A percentile compares a stretch with the other conserved stretches of the same genome.
phyloP scores from a whole-genome alignment of 495 filamentous ascomycete species.

The Neurospora africana region DNA sequence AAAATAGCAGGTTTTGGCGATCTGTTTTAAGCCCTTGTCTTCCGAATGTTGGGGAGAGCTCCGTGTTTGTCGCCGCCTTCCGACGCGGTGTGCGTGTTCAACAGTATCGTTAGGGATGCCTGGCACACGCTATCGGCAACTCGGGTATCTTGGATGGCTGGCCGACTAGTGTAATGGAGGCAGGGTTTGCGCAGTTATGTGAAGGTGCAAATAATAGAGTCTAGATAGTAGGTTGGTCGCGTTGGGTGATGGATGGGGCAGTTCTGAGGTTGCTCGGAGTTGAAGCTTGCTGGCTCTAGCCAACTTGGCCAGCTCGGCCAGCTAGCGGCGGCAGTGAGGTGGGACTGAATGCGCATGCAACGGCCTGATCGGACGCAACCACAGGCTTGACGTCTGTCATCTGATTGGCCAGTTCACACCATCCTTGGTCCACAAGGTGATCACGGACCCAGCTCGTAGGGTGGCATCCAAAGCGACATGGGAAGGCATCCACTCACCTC shows the following conservation, averaged over 20 bases:
- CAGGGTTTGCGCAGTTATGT: not conserved
- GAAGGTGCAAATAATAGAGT: not conserved
- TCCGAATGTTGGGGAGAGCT: not conserved
- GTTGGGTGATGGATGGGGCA: not conserved
- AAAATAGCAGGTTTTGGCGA: not conserved
- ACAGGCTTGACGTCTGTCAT: not conserved
- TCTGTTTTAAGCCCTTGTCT: not conserved
- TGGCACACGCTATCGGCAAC: not conserved
- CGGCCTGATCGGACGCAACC: not conserved
- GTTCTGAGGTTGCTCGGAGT: not conserved
- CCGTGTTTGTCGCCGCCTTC: not conserved
- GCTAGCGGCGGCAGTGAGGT: not conserved
- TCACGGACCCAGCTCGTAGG: slow-evolving; percentile 13
- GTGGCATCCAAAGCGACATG: slow-evolving; percentile 4
- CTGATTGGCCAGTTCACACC: slow-evolving; percentile 1
- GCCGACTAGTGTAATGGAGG: not conserved
- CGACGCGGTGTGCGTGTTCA: not conserved
- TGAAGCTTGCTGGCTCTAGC: not conserved
- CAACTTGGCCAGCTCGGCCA: not conserved
- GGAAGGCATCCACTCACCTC: not conserved
- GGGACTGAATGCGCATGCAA: not conserved
- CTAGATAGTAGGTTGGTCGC: not conserved
- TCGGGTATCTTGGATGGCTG: not conserved
- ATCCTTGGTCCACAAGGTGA: slow-evolving; percentile 4
- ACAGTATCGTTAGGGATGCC: not conserved